Base-by-base conservation (phyloP, 2,329 filamentous ascomycete genomes). In the Scleromitrula shiraiana region DNA sequence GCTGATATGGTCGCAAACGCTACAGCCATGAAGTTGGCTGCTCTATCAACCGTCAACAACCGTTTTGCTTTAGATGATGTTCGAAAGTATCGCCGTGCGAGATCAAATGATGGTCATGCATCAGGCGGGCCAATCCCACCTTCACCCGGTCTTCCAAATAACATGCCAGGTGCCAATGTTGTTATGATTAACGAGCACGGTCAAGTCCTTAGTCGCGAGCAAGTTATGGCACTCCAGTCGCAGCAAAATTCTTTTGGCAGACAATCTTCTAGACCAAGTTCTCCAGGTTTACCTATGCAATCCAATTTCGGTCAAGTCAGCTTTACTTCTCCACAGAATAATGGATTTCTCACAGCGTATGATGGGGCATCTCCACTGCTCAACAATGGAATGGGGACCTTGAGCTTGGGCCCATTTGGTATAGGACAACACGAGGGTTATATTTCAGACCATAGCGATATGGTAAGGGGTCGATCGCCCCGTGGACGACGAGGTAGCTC, bases 1-100 rank as follows among this genome's bases (percentile, higher is more conserved):
- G 90, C 89, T 14, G 93, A 98, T 62, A 97, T 97, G 91, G 85
- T 98, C 50, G 93, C 93, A 50, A 98, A 97, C 64, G 93, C 93
- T 22, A 97, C 93, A 14, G 93, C 93, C 19, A 98, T 98, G 93
- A 98, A 98, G 68, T 78, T 98, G 43, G 93, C 93, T 38, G 93
- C 93, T 15, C 74, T 98, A 38, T 97, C 91, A 5, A 98, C 93
- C 2, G 93, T 98, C 41, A 98, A 97, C 72, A 98, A 97, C 67
- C 86, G 93, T 35, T 95, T 98, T 61, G 90, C 93, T 44, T 75
- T 98, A 50, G 93, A 98, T 61, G 93, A 98, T 65, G 91, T 94
- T 53, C 88, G 90, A 62, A 97, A 97, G 70, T 97, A 93, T 68
- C 88, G 93, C 55, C 86, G 91, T 51, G 82, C 89, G 56, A 82